Evolutionary conservation across 192 early-diverging fungal species (phyloP), one percentile per base, ranked within the genome.

Genomic region (Umbelopsis sp.): DNA sequence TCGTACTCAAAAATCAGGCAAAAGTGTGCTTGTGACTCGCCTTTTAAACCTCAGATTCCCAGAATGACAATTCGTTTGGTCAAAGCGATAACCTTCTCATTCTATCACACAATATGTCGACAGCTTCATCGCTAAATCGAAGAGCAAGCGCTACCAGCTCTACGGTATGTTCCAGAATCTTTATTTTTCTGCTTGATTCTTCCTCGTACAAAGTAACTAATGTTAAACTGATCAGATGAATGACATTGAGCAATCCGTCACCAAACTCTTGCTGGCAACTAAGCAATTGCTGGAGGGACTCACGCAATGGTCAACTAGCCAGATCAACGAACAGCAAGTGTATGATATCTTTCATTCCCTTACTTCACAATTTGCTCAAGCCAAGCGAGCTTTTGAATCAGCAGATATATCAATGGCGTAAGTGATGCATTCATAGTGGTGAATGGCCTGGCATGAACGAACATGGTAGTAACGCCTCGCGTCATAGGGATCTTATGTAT

Each of bases 201-300:
- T 24, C 16, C 20, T 9, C 21, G 41, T 20, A 38, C 17, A 25
- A 43, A 32, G 14, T 67, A 44, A 25, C 26, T 45, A 43, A 26
- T 5, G 12, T 45, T 21, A 16, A 22, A 14, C 31, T 38, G 21
- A 65, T 2, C 45, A 86, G 82, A 78, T 77, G 74, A 80, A 71
- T 66, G 74, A 73, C 4, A 83, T 86, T 16, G 83, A 86, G 31
- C 76, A 77, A 9, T 80, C 78, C 34, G 83, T 86, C 16, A 84
- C 85, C 17, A 74, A 78, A 65, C 71, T 86, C 5, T 36, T 86
- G 44, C 44, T 81, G 26, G 79, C 81, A 9, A 86, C 85, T 14
- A 86, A 84, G 66, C 77, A 77, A 32, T 74, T 86, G 17, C 45
- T 86, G 21, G 83, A 84, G 41, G 69, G 77, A 20, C 70, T 86